These are phyloP conservation scores for Neurospora sp. DNA, from an alignment of 2,329 filamentous ascomycete species.

Conservation along the genomic window DNA sequence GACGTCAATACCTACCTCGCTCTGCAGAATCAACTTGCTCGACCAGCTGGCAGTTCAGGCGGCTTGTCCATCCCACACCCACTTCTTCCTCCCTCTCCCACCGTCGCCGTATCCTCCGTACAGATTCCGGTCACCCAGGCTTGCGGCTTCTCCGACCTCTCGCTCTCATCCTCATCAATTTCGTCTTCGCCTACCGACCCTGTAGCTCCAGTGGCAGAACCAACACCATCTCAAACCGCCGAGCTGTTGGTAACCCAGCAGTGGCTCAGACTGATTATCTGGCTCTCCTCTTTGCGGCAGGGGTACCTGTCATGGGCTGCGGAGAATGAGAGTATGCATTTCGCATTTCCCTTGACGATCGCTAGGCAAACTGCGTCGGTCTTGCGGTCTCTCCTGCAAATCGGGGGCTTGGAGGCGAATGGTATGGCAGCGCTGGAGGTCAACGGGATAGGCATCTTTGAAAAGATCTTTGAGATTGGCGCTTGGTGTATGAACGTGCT, in stretches of 20 bases:
- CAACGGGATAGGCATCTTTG: slow-evolving; percentile 39
- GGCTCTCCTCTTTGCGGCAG: slow-evolving; percentile 60
- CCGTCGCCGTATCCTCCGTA: not conserved
- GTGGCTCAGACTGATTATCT: slow-evolving; percentile 62
- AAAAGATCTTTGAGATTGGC: slow-evolving; percentile 40
- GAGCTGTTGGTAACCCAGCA: slow-evolving; percentile 61
- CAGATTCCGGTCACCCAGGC: not conserved
- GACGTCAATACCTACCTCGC: slow-evolving; percentile 25
- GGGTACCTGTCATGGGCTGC: slow-evolving; percentile 52
- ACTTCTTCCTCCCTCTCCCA: slow-evolving; percentile 18
- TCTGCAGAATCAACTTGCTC: slow-evolving; percentile 25
- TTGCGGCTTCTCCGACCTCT: not conserved
- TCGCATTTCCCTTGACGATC: slow-evolving; percentile 53
- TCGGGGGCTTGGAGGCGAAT: slow-evolving; percentile 23
- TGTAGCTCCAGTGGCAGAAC: not conserved
- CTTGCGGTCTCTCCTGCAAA: slow-evolving; percentile 30
- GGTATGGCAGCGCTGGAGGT: slow-evolving; percentile 17
- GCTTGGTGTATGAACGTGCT: slow-evolving; percentile 36
- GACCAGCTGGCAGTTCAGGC: not conserved
- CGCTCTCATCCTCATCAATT: not conserved
- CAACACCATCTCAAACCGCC: slow-evolving; percentile 41
- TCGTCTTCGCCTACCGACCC: not conserved
- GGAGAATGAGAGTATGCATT: slow-evolving; percentile 49
- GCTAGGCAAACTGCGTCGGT: slow-evolving; percentile 44
- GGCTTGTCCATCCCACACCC: not conserved